phyloP scores from a whole-genome alignment of 768 basidiomycete genomes.

The Chalciporus sphaerocephalus region DNA sequence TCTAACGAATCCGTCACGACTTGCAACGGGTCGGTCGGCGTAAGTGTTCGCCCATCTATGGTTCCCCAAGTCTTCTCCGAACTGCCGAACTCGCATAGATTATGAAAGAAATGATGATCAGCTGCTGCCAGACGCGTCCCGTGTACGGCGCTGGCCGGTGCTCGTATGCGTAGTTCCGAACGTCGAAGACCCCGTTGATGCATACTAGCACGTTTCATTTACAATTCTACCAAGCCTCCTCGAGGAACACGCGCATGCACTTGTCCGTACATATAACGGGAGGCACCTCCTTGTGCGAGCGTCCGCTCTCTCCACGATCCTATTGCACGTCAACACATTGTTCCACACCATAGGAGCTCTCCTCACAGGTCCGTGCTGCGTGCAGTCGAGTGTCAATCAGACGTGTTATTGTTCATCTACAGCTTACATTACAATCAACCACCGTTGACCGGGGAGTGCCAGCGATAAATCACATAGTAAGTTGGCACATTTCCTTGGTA shows the following conservation, averaged over 20 bases:
- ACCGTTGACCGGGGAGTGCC: neutral
- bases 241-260: constrained; percentile 12
- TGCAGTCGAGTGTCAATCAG: constrained; percentile 2
- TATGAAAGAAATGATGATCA: neutral
- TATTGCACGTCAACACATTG: constrained; percentile 1
- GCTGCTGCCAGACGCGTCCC: constrained; percentile 5
- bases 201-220: constrained; percentile 8
- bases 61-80: neutral
- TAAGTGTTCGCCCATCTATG: neutral
- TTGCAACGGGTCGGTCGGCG: neutral
- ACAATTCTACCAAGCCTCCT: constrained; percentile 13
- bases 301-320: constrained; percentile 13
- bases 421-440: constrained; percentile 5
- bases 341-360: neutral
- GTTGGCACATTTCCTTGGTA: constrained; percentile 9
- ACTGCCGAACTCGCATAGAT: neutral
- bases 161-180: constrained; percentile 6
- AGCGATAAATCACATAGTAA: constrained; percentile 9
- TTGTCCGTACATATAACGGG: constrained; percentile 21
- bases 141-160: constrained; percentile 15
- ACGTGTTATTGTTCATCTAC: constrained; percentile 1
- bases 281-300: constrained; percentile 3
- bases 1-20: neutral
- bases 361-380: neutral
- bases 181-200: constrained; percentile 6